Evolutionary conservation across 306 rosid species (phyloP).

Genomic region (Castanopsis chinensis): DNA sequence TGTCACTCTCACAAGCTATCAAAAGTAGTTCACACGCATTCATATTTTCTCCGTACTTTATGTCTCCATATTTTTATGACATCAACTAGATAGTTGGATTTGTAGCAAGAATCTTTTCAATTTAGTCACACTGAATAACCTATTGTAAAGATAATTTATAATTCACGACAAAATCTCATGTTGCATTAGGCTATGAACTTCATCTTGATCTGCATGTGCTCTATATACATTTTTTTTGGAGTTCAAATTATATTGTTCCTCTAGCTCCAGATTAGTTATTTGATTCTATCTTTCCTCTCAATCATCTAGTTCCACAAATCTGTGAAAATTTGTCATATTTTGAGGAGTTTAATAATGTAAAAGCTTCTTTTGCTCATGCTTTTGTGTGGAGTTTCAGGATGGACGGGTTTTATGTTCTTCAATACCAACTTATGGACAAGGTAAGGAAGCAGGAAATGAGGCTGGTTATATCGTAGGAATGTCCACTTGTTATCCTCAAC

Average conservation of each 20-base stretch:
- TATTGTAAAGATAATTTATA: background rate
- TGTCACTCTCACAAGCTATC: background rate
- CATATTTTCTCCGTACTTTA: too few species aligned
- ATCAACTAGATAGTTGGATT: background rate
- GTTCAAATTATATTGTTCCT: background rate
- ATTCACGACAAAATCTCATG: background rate
- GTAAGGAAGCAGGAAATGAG: constrained; percentile 70
- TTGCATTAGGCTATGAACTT: background rate
- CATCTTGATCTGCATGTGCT: background rate
- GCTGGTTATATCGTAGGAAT: constrained; percentile 71
- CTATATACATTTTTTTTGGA: background rate
- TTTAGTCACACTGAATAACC: background rate
- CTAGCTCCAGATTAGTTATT: background rate
- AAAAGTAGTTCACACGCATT: too few species aligned
- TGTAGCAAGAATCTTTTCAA: background rate
- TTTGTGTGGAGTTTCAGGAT: constrained; percentile 40
- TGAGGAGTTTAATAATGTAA: background rate
- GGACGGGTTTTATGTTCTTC: constrained; percentile 74
- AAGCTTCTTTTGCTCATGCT: constrained; percentile 8
- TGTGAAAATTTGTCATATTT: background rate
- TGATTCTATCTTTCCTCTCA: background rate
- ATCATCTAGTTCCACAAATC: background rate
- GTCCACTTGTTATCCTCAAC: constrained; percentile 71
- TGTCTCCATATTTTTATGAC: background rate
- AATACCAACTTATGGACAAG: constrained; percentile 60